Conservation (phyloP, 1,284 basidiomycete genomes). For the Coniophora puteana region DNA sequence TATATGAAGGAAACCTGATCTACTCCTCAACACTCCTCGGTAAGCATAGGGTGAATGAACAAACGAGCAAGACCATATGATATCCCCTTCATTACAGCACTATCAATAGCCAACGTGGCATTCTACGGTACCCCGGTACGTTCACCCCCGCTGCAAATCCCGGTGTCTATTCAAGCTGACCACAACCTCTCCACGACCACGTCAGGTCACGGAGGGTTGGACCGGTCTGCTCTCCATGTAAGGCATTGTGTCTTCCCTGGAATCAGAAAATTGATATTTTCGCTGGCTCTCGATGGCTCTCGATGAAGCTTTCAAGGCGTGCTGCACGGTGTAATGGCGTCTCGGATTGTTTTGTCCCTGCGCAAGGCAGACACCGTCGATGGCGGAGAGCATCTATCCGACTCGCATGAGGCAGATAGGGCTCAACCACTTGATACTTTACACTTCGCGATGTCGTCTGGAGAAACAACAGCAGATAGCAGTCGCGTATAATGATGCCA, state of each 20-base stretch:
- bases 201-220: constrained; percentile 3
- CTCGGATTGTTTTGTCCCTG: constrained; percentile 7
- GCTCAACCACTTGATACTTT: too few relatives aligned
- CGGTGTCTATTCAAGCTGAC: background rate
- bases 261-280: background rate
- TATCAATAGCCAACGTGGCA: constrained; percentile 6
- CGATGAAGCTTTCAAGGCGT: constrained; percentile 6
- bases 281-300: background rate
- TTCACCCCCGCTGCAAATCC: background rate
- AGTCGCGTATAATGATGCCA: too few relatives aligned
- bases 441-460: too few relatives aligned
- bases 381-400: too few relatives aligned
- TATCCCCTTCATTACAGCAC: background rate
- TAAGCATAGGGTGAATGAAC: background rate
- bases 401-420: too few relatives aligned
- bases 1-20: constrained; percentile 4
- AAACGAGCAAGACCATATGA: background rate
- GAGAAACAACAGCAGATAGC: too few relatives aligned
- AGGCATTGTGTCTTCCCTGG: background rate
- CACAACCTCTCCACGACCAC: background rate
- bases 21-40: constrained; percentile 4
- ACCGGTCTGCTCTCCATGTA: constrained; percentile 5
- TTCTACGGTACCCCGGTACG: constrained; percentile 6
- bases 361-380: background rate
- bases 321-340: constrained; percentile 9